Conservation (phyloP, 192 early-diverging fungal genomes). For the Rhizoclosmatium globosum region DNA sequence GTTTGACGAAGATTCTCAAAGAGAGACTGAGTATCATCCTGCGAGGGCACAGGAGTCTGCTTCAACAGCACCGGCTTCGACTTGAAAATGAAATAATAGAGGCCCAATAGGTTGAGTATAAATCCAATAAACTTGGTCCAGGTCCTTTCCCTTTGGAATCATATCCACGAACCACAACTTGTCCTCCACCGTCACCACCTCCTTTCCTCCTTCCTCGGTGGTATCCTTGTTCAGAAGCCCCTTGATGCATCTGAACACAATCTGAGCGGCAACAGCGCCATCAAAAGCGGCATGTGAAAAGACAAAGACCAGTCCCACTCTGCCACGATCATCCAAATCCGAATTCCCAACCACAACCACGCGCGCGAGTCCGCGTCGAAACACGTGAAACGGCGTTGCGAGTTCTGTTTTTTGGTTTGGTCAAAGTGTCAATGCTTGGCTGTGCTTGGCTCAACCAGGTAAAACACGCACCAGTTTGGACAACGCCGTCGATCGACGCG, state of each 20-base stretch:
- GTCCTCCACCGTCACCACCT: not conserved
- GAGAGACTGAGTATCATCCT: not conserved
- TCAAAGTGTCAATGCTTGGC: not conserved
- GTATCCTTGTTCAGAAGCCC: not conserved
- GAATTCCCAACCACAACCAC: not conserved
- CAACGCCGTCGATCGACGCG: not conserved
- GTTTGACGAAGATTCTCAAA: not conserved
- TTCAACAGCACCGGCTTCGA: not conserved
- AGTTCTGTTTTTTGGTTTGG: conserved; percentile 6
- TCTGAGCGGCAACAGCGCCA: not conserved
- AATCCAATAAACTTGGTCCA: conserved; percentile 9
- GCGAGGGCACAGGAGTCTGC: not conserved
- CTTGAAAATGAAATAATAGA: not conserved
- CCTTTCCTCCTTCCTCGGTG: not conserved
- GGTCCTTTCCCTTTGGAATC: conserved; percentile 18
- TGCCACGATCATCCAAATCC: not conserved
- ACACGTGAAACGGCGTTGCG: conserved; percentile 6
- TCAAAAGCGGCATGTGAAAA: conserved; percentile 31
- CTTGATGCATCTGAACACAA: not conserved
- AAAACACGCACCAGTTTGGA: conserved; percentile 9
- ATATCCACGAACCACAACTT: not conserved
- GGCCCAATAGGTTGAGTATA: not conserved
- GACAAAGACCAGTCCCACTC: conserved; percentile 2
- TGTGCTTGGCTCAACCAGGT: not conserved
- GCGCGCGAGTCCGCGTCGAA: not conserved